phyloP scores from a whole-genome alignment of 495 filamentous ascomycete genomes.

The Penicillium macrosclerotiorum region DNA sequence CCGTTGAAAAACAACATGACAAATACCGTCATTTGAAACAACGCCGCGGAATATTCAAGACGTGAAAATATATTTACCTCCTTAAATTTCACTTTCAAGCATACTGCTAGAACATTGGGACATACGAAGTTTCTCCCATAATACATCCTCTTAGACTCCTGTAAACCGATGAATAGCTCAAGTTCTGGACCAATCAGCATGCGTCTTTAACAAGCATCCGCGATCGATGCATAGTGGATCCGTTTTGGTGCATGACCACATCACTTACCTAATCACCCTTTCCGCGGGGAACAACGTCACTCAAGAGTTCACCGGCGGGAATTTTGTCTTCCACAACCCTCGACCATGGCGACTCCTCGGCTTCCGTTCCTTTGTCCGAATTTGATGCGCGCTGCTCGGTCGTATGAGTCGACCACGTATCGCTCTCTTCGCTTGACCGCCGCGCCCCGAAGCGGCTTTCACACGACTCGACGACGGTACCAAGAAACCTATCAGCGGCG shows the following conservation, averaged over 20 bases:
- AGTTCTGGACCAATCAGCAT: too few species aligned
- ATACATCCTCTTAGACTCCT: too few species aligned
- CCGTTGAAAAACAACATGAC: too few species aligned
- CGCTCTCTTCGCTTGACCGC: conserved; percentile 30
- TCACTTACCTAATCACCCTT: conserved; percentile 23
- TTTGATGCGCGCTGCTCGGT: conserved; percentile 48
- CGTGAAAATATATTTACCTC: too few species aligned
- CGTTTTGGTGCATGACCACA: not conserved
- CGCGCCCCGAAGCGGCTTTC: conserved; percentile 26
- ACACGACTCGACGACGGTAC: conserved; percentile 36
- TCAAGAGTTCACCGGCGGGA: conserved; percentile 20
- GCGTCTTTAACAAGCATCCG: not conserved
- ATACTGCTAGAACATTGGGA: too few species aligned
- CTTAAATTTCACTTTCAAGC: too few species aligned
- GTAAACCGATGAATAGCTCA: too few species aligned
- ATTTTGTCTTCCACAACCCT: conserved; percentile 12
- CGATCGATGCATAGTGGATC: conserved; percentile 2
- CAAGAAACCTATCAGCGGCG: conserved; percentile 48
- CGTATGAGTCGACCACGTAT: conserved; percentile 36
- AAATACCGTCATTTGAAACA: too few species aligned
- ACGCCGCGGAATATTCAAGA: too few species aligned
- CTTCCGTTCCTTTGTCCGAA: conserved; percentile 76
- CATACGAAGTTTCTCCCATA: too few species aligned
- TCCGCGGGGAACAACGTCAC: conserved; percentile 39
- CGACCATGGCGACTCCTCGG: conserved; percentile 62